These are phyloP conservation scores for Phytophthora pseudosyringae DNA, from an alignment of 352 stramenopile genomes.

Conservation along the genomic window DNA sequence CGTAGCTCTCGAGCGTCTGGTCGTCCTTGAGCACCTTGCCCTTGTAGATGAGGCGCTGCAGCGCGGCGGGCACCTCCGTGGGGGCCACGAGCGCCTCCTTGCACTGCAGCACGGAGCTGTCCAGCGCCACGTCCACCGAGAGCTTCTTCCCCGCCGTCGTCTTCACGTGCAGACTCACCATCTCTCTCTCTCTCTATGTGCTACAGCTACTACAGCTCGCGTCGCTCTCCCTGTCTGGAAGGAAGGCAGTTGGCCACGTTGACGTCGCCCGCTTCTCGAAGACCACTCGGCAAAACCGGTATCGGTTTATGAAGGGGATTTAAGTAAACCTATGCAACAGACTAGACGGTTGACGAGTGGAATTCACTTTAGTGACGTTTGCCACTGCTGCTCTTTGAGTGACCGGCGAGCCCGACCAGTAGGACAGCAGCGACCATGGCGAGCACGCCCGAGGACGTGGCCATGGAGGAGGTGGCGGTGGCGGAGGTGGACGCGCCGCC, in stretches of 20 bases:
- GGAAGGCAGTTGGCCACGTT: constrained; percentile 5
- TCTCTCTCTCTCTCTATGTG: constrained; percentile 18
- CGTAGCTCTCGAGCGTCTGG: constrained; percentile 82
- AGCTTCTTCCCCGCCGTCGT: constrained; percentile 86
- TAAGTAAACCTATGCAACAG: not conserved
- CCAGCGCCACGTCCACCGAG: constrained; percentile 73
- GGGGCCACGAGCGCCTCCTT: constrained; percentile 75
- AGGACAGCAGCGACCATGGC: not conserved
- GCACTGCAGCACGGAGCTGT: constrained; percentile 73
- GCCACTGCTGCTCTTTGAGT: not conserved
- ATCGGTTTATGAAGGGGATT: constrained; percentile 1
- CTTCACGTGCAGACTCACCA: constrained; percentile 86
- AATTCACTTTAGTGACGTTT: constrained; percentile 5
- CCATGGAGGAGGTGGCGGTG: not conserved
- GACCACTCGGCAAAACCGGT: not conserved
- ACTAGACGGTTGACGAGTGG: no score
- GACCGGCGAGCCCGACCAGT: not conserved
- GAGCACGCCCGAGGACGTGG: constrained; percentile 4
- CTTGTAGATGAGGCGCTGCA: constrained; percentile 91
- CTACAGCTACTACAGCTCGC: not conserved
- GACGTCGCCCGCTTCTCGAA: constrained; percentile 5
- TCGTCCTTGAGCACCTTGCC: constrained; percentile 93
- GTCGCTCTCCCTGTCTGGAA: constrained; percentile 11
- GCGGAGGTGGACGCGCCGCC: constrained; percentile 10
- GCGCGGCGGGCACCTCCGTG: constrained; percentile 73